These are phyloP conservation scores for Xerocomus minutiporus DNA, from an alignment of 1,284 basidiomycete species.

Conservation along the genomic window DNA sequence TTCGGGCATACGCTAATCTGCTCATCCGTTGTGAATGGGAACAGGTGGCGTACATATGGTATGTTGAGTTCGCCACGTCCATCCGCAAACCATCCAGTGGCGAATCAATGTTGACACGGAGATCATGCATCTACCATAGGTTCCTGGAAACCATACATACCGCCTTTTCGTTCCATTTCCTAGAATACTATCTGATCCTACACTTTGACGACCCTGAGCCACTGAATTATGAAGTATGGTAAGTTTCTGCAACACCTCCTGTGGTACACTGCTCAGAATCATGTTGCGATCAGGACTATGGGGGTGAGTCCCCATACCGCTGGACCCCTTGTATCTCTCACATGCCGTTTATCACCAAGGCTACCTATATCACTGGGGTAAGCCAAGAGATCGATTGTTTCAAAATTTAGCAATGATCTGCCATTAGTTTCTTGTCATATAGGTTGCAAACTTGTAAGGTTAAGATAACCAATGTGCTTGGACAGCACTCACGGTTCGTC, in stretches of 20 bases:
- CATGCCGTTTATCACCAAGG: background rate
- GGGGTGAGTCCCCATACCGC: background rate
- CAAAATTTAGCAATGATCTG: background rate
- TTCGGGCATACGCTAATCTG: background rate
- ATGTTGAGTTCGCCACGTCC: background rate
- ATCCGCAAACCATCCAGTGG: background rate
- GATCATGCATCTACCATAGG: background rate
- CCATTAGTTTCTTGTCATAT: slow-evolving; percentile 3
- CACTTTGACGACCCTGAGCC: background rate
- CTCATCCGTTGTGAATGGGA: background rate
- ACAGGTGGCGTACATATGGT: slow-evolving; percentile 6
- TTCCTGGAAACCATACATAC: slow-evolving; percentile 6
- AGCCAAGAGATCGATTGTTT: background rate
- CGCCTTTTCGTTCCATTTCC: slow-evolving; percentile 6
- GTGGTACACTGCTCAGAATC: background rate
- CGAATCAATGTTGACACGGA: no score
- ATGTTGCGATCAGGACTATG: slow-evolving; percentile 1
- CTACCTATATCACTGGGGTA: slow-evolving; percentile 5
- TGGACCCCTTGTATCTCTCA: background rate
- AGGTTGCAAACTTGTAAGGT: slow-evolving; percentile 5
- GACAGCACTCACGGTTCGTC: background rate
- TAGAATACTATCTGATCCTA: slow-evolving; percentile 8
- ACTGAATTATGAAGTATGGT: slow-evolving; percentile 4
- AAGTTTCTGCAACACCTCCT: background rate
- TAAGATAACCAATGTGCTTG: background rate